Base-by-base conservation (phyloP, 2,329 filamentous ascomycete genomes). In the Fusarium papillatum region DNA sequence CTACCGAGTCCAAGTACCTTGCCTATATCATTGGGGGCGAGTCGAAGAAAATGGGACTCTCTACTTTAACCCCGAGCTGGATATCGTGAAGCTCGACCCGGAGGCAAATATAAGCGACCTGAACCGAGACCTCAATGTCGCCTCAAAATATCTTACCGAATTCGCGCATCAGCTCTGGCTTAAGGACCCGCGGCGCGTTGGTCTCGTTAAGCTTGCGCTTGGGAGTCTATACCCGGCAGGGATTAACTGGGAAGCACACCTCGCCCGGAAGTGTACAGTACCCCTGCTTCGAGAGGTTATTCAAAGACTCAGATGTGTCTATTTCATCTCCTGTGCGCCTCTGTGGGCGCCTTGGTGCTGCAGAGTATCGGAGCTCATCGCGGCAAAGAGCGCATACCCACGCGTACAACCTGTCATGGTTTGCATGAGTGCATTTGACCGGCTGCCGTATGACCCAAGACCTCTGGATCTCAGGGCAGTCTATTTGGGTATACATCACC, bases 1-100 rank as follows among this genome's bases (percentile, higher is more conserved):
- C 29, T 60, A 60, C 29, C 38, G 64, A 34, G 53, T 66, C 29
- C 64, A 48, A 5, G 41, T 64, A 24, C 61, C 61, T 36, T 64
- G 61, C 26, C 17, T 34, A 17, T 64, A 64, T 50, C 29, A 16
- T 34, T 64, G 41, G 61, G 24, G 22, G 34, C 3, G 65, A 24
- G 34, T 39, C 11, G 55, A 60, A n/a, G n/a, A 38, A 39, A 22
- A 24, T 11, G 55, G 55, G 34, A 60, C 55, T 14, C 34, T 60
- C n/a, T 60, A 41, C 34, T 39, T 60, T 24, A 60, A 60, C 13
- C 55, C 55, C 19, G 55, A 60, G 34, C 34, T 60, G 34, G 55
- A 60, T 41, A 38, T 39, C 22, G 19, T 60, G 19, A 39, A 24
- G 22, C 17, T 39, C 22, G 34, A 60, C 14, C 36, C 19, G 17